Evolutionary conservation across 2,329 filamentous ascomycete species (phyloP).

Genomic region (Pyricularia sp.): DNA sequence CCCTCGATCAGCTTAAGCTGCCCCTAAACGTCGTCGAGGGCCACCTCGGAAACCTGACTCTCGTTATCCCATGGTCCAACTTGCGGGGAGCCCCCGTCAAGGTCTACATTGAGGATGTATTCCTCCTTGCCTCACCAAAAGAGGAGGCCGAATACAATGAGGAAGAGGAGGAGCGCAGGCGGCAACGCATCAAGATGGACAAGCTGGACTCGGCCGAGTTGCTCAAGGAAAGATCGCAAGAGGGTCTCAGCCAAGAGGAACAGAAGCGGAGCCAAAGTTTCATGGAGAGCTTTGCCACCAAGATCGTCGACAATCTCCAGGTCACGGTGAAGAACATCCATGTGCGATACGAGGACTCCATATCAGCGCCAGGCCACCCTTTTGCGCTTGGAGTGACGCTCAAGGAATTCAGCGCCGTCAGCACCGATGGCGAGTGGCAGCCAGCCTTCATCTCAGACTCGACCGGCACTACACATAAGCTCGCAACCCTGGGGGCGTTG

Average conservation of each 20-base stretch:
- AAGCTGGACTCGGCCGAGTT: constrained; percentile 94
- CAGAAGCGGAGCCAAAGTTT: constrained; percentile 98
- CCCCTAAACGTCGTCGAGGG: constrained; percentile 95
- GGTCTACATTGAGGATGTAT: constrained; percentile 94
- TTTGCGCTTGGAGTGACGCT: constrained; percentile 88
- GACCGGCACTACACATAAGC: constrained; percentile 73
- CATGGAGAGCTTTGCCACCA: constrained; percentile 84
- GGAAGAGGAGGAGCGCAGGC: constrained; percentile 77
- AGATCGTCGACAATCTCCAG: constrained; percentile 96
- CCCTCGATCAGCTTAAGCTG: constrained; percentile 90
- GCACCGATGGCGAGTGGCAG: constrained; percentile 88
- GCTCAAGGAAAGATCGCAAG: constrained; percentile 80
- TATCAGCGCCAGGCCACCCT: constrained; percentile 86
- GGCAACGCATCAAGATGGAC: constrained; percentile 94
- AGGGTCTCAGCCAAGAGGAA: constrained; percentile 87
- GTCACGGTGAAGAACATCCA: constrained; percentile 98
- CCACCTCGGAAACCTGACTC: constrained; percentile 79
- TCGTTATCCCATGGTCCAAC: constrained; percentile 96
- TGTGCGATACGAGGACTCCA: constrained; percentile 92
- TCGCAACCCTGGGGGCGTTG: constrained; percentile 78
- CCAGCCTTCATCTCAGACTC: constrained; percentile 92
- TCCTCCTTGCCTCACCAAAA: constrained; percentile 84
- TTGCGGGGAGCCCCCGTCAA: constrained; percentile 86
- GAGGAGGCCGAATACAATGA: constrained; percentile 89
- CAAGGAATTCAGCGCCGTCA: constrained; percentile 92